Evolutionary conservation across 768 basidiomycete species (phyloP), one percentile per base, ranked within the genome.

Genomic region (Lactarius akahatsu): DNA sequence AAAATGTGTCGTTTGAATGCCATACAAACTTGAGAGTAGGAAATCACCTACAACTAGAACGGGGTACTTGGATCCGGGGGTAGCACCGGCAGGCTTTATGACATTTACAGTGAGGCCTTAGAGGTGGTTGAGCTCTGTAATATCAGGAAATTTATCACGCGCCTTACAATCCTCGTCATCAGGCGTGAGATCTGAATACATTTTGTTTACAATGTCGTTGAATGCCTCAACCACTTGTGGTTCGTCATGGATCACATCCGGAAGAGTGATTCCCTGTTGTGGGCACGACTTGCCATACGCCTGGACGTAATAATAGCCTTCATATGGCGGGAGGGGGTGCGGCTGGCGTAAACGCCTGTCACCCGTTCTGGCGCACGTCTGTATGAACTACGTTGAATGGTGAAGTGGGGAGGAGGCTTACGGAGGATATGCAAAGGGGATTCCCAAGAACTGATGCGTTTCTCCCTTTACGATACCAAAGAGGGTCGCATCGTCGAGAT

Each of bases 311-410:
- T 74, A 63, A 3, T 10, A 26, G 13, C 72, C 74, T 7, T 47
- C 50, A 45, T 73, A 72, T 5, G 66, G 67, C 0, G 23, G 26
- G 26, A 47, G 41, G 18, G 71, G 50, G 36, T 70, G 58, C 4
- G 82, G 78, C 16, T 64, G 72, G 34, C 71, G 74, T 62, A 82
- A 81, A 2, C 81, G 80, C 2, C 74, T 71, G 10, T 78, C 70
- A n/a, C 74, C 73, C 1, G 73, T 71, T 18, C 79, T 80, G 47
- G 30, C 16, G 38, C 36, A 36, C 32, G 47, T 15, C 11, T 47
- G 11, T 2, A 13, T 50, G 20, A n/a, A 47, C 1, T 7, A n/a
- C 2, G 26, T 2, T 15, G 4, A 36, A 23, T 3, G 1, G 30
- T 23, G 47, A 13, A 50, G 4, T 3, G 23, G 11, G n/a, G 23